Conservation (phyloP, 2,329 filamentous ascomycete species). For the Chaetoscypha palmicola region DNA sequence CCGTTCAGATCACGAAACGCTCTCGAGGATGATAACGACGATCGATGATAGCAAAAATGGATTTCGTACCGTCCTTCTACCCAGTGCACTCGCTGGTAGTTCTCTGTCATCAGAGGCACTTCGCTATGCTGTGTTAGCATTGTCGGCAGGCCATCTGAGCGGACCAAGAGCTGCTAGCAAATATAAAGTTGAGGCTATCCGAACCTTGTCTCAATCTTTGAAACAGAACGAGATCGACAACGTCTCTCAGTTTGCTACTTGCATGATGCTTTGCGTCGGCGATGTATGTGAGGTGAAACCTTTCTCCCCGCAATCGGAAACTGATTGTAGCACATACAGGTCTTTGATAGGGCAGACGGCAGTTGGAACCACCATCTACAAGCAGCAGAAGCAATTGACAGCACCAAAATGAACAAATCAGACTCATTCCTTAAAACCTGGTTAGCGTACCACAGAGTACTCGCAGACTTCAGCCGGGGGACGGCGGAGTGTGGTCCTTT, state of each 20-base stretch:
- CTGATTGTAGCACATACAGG: too few species aligned
- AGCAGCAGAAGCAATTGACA: conserved; percentile 28
- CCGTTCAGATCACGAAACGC: conserved; percentile 4
- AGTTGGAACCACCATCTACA: conserved; percentile 40
- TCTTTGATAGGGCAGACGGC: conserved; percentile 41
- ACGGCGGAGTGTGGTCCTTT: background rate
- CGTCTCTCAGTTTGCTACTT: conserved; percentile 36
- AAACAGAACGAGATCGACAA: conserved; percentile 6
- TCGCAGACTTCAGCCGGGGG: background rate
- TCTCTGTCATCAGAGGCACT: conserved; percentile 16
- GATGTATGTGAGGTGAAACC: conserved; percentile 35
- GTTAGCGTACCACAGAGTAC: background rate
- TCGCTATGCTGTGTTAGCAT: background rate
- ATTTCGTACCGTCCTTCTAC: conserved; percentile 39
- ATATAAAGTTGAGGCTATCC: background rate
- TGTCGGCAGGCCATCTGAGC: background rate
- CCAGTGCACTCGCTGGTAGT: conserved; percentile 36
- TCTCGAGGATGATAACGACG: conserved; percentile 35
- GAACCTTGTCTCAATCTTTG: background rate
- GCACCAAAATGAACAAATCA: background rate
- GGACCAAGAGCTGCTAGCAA: background rate
- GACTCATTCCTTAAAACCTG: background rate
- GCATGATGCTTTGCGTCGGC: conserved; percentile 46
- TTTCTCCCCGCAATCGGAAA: too few species aligned
- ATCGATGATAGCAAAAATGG: conserved; percentile 41